phyloP scores from a whole-genome alignment of 768 basidiomycete species.

The Strobilomyces confusus region DNA sequence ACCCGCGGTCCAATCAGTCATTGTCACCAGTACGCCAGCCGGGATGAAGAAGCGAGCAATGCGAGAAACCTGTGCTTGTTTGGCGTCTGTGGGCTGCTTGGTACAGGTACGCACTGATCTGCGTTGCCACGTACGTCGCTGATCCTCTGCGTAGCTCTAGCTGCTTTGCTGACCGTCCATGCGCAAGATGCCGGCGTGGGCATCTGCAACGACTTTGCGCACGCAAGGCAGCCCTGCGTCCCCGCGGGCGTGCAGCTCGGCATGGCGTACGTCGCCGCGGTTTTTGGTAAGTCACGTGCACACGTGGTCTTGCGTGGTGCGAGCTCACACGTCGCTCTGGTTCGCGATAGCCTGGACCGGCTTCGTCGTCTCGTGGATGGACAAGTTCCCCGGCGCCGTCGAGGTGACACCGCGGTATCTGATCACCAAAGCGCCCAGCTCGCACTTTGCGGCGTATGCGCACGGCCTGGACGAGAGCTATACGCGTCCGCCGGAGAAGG shows the following conservation, averaged over 20 bases:
- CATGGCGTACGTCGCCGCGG: conserved; percentile 28
- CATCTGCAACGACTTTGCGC: conserved; percentile 31
- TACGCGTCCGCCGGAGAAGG: conserved; percentile 10
- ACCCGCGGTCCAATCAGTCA: conserved; percentile 2
- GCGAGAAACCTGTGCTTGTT: conserved; percentile 23
- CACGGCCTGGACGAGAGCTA: conserved; percentile 23
- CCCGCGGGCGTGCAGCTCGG: conserved; percentile 22
- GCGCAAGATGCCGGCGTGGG: conserved; percentile 15
- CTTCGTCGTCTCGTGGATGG: conserved; percentile 23
- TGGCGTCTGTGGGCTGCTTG: conserved; percentile 14
- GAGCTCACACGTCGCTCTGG: neutral
- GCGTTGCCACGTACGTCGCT: neutral
- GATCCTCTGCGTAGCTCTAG: conserved; percentile 12
- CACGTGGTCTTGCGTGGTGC: neutral
- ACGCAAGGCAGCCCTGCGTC: conserved; percentile 17
- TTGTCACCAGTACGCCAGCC: conserved; percentile 10
- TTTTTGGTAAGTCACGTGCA: conserved; percentile 23
- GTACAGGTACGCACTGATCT: conserved; percentile 12
- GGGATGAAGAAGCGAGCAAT: conserved; percentile 20
- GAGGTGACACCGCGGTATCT: conserved; percentile 24
- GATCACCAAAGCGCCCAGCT: conserved; percentile 31
- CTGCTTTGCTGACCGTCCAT: conserved; percentile 26
- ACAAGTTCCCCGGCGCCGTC: conserved; percentile 26
- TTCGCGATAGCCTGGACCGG: conserved; percentile 18
- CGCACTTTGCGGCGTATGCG: conserved; percentile 19